Evolutionary conservation across 352 stramenopile genomes (phyloP), one percentile per base, ranked within the genome.

Genomic region (Paralagenidium karlingii): DNA sequence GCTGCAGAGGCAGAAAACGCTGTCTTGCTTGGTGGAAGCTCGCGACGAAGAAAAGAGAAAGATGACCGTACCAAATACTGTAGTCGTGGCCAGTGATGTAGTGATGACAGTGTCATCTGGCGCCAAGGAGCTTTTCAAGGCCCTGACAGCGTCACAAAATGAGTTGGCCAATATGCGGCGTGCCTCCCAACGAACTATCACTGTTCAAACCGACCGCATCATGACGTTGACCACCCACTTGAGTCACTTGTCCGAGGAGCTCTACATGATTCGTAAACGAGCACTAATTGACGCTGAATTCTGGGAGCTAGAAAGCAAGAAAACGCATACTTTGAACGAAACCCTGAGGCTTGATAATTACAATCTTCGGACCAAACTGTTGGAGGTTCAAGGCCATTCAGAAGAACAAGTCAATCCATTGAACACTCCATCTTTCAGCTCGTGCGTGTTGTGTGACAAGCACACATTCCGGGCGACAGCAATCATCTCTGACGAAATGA

Each of bases 271-370:
- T 12, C 57, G 68, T 9, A 82, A 82, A 25, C 49, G 66, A 18
- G 76, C 70, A n/a, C 52, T 48, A 8, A 54, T 61, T 0, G 68
- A 82, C 29, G 58, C 78, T 4, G 66, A 74, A 18, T 82, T 63
- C 37, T 82, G 68, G 68, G 73, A 75, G 24, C 42, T 82, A 6
- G 68, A 82, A 30, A 77, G 68, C 43, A 63, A 77, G 36, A 82
- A 80, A 29, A 47, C 71, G 2, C 63, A 82, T 34, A 73, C 78
- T 24, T 45, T 50, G 1, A 76, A 70, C 47, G 65, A 59, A 40
- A 43, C 47, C 8, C 22, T 78, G 6, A 42, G 53, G 20, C 34
- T 38, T 0, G 64, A 78, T 32, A 47, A 63, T 9, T 48, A 70
- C 21, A 51, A 60, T 3, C 32, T 49, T 1, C 55, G 49, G 22